Conservation (phyloP, 202 grass and related monocot genomes). For the Eragrostis tef region DNA sequence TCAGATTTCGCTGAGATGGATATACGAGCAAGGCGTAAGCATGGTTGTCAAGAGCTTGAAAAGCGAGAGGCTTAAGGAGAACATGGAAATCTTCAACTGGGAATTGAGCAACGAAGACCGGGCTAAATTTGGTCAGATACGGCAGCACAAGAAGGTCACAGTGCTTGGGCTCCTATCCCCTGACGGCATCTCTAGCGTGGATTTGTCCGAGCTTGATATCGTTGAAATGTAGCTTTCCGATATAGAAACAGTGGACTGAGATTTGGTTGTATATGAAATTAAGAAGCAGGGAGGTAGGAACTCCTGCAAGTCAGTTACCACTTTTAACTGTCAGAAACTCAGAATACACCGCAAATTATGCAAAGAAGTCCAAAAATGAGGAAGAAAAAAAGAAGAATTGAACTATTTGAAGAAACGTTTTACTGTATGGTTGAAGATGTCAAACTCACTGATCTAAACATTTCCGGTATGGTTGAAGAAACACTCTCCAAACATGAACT, state of each 20-base stretch:
- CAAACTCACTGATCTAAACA: too few relatives aligned
- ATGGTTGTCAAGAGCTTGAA: slow-evolving; percentile 61
- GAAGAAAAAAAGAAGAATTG: too few relatives aligned
- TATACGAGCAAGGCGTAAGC: slow-evolving; percentile 60
- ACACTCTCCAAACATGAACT: background rate
- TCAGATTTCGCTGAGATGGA: slow-evolving; percentile 64
- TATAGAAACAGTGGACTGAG: background rate
- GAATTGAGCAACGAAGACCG: slow-evolving; percentile 56
- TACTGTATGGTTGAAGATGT: too few relatives aligned
- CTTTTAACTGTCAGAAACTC: too few relatives aligned
- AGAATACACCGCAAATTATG: too few relatives aligned
- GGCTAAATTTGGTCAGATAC: slow-evolving; percentile 52
- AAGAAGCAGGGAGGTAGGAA: background rate
- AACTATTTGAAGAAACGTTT: too few relatives aligned
- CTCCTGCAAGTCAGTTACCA: too few relatives aligned
- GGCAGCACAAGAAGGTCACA: slow-evolving; percentile 38
- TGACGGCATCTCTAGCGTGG: slow-evolving; percentile 46
- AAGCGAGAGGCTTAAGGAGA: slow-evolving; percentile 53
- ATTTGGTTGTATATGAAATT: background rate
- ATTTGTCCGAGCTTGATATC: slow-evolving; percentile 53
- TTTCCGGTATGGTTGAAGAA: background rate
- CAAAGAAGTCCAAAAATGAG: too few relatives aligned
- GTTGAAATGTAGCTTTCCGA: slow-evolving; percentile 38
- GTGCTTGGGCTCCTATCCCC: slow-evolving; percentile 35
- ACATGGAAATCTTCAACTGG: slow-evolving; percentile 57